Evolutionary conservation across 78 protist species (phyloP).

Genomic region (Bodo saltans): DNA sequence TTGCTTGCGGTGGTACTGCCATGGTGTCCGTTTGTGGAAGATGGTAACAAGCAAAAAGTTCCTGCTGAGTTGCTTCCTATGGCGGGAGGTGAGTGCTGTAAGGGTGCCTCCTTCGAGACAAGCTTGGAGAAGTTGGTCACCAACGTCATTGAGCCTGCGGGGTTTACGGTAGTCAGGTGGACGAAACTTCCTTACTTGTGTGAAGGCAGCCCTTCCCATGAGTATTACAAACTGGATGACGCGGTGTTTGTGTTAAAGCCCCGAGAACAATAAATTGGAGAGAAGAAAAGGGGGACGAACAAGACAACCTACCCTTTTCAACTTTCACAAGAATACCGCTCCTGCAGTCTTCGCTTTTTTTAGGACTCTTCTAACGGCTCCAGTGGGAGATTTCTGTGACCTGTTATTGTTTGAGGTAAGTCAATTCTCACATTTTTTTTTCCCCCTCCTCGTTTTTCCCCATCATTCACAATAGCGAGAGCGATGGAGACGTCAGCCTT

Average conservation of each 20-base stretch:
- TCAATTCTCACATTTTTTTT: no score
- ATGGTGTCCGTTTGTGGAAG: constrained; percentile 51
- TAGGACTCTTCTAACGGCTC: no score
- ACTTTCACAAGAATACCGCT: no score
- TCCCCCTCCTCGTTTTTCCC: no score
- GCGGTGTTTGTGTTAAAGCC: background rate
- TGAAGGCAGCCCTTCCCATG: constrained; percentile 7
- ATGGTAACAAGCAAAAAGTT: background rate
- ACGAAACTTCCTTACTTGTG: constrained; percentile 50
- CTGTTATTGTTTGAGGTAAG: no score
- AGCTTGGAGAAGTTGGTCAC: constrained; percentile 23
- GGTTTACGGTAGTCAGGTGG: constrained; percentile 28
- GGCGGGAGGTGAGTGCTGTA: background rate
- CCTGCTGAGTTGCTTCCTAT: background rate
- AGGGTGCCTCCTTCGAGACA: constrained; percentile 5
- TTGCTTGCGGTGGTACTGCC: constrained; percentile 56
- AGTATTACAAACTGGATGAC: background rate
- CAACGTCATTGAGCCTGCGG: constrained; percentile 39
- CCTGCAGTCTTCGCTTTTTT: no score
- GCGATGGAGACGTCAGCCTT: no score
- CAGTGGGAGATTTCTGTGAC: no score
- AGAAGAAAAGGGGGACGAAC: no score
- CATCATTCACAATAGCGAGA: no score
- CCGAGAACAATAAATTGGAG: no score
- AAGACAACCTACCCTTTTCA: no score